phyloP scores from a whole-genome alignment of 495 filamentous ascomycete species.

The Annulohypoxylon bovei region DNA sequence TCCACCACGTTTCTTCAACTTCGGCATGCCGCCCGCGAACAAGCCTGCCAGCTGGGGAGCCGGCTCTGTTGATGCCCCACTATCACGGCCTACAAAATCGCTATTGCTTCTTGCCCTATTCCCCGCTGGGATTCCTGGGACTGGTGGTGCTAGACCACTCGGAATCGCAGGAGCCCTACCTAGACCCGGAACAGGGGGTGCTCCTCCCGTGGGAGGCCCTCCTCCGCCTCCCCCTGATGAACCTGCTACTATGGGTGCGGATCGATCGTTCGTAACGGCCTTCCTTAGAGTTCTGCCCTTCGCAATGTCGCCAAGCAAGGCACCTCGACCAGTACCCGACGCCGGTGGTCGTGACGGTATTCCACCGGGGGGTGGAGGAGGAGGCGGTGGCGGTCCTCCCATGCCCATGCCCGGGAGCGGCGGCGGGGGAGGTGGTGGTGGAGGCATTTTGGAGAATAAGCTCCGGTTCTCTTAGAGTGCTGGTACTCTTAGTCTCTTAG shows the following conservation, averaged over 20 bases:
- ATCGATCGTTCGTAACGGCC: constrained; percentile 92
- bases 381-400: constrained; percentile 75
- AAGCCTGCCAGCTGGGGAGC: constrained; percentile 88
- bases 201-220: constrained; percentile 68
- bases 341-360: constrained; percentile 46
- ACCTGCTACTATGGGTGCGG: constrained; percentile 75
- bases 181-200: constrained; percentile 82
- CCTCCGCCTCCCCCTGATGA: constrained; percentile 63
- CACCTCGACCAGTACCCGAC: constrained; percentile 58
- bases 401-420: constrained; percentile 67
- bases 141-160: constrained; percentile 78
- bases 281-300: constrained; percentile 88
- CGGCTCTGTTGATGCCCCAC: constrained; percentile 56
- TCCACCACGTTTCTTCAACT: constrained; percentile 84
- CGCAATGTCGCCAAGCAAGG: constrained; percentile 86
- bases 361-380: constrained; percentile 67
- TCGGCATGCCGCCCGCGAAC: constrained; percentile 95
- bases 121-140: constrained; percentile 58
- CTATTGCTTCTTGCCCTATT: constrained; percentile 84
- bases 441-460: constrained; percentile 61
- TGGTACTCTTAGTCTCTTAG: background rate
- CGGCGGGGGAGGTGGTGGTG: constrained; percentile 74
- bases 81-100: constrained; percentile 65
- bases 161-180: constrained; percentile 57
- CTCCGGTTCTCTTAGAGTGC: background rate